Evolutionary conservation across 768 basidiomycete species (phyloP), one percentile per base, ranked within the genome.

Genomic region (Tubosaeta sp.): DNA sequence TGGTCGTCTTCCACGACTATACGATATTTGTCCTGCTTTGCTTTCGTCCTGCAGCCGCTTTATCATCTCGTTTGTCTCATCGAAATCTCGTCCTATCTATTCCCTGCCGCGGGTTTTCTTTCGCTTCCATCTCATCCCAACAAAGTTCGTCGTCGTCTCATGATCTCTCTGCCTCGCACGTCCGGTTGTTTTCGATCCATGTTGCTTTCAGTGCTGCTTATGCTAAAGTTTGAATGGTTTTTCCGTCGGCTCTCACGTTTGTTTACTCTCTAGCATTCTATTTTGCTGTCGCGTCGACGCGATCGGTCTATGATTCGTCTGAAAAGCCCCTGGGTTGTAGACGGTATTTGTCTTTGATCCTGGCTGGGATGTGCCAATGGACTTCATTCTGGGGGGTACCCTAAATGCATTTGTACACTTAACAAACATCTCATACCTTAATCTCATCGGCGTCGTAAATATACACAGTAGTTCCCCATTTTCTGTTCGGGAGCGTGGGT

Each of bases 351-450:
- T 47, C 46, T 22, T 42, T 26, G 26, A 26, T 32, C 38, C 38
- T 17, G 14, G 38, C 17, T 22, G 19, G 19, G 17, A 31, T 48
- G 9, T 7, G 19, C 39, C 39, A 6, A 41, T 41, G 46, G 9
- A 22, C 26, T 19, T 48, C 19, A 31, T 17, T 25, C 14, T 35
- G 27, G 14, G 17, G 35, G 46, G 6, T 39, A 32, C 5, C 17
- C 38, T 44, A 37, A 33, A 27, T 17, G 43, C 52, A 53, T 14
- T 44, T 43, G 50, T 51, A 51, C 37, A 44, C 43, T 43, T 43
- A 35, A 29, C 29, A n/a, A 19, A 44, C 26, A 19, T 12, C 43
- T 27, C 34, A 26, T 33, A 33, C 29, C 14, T 27, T 19, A 27
- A 12, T 31, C 12, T 42, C n/a, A 12, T 31, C 11, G n/a, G 25